phyloP scores from a whole-genome alignment of 1,284 basidiomycete species.

The Sanghuangporus weigelae region DNA sequence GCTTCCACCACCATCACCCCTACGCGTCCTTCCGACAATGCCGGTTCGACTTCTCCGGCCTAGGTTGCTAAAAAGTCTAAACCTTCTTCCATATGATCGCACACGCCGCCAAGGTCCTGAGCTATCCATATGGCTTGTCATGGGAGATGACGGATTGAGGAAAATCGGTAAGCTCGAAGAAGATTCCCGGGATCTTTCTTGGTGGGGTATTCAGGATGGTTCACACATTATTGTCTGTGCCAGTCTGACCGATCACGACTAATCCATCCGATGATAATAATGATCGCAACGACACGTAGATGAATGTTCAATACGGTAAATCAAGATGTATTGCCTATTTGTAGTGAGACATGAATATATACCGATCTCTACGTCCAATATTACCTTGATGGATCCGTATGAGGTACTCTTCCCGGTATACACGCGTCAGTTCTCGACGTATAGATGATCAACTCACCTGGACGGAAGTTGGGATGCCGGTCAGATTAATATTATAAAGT shows the following conservation, averaged over 20 bases:
- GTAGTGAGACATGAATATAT: constrained; percentile 2
- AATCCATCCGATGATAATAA: constrained; percentile 3
- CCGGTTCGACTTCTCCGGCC: constrained; percentile 49
- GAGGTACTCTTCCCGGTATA: not conserved
- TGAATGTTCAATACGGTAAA: not conserved
- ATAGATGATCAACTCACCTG: not conserved
- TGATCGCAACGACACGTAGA: not conserved
- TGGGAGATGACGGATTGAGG: constrained; percentile 42
- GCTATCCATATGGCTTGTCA: constrained; percentile 45
- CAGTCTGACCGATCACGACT: constrained; percentile 17
- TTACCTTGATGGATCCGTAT: not conserved
- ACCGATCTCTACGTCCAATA: not conserved
- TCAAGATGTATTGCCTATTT: constrained; percentile 8
- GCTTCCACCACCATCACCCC: constrained; percentile 24
- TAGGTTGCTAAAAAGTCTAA: constrained; percentile 46
- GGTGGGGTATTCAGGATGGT: constrained; percentile 67
- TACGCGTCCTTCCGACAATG: constrained; percentile 64
- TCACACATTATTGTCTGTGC: constrained; percentile 40
- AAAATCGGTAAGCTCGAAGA: constrained; percentile 38
- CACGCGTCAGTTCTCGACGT: not conserved
- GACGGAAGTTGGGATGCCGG: not conserved
- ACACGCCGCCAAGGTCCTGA: not conserved
- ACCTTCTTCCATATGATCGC: constrained; percentile 5
- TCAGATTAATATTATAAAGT: not conserved
- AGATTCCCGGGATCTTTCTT: constrained; percentile 50